Evolutionary conservation across 2,329 filamentous ascomycete genomes (phyloP), one percentile per base, ranked within the genome.

Genomic region (Alternaria triticina): DNA sequence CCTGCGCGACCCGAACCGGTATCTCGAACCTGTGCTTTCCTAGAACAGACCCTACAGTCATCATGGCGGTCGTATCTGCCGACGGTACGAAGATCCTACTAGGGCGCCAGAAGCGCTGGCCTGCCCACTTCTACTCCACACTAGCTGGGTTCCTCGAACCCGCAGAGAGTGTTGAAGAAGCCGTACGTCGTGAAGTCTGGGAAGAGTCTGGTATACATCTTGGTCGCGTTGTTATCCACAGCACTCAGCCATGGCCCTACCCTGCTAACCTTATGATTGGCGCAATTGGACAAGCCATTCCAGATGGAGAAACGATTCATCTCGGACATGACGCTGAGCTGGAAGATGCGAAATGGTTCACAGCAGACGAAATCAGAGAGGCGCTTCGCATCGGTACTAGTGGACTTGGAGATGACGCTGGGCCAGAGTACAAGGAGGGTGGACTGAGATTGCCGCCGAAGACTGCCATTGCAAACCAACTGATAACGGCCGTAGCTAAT

Each of bases 11-110:
- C 1, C 88, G 96, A 57, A 91, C 89, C 43, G 94, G 93, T 25
- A 83, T 99, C 49, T 97, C 94, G 30, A 99, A 99, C 81, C 86
- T 97, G 57, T 91, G 87, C 75, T 98, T 97, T 84, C 95, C 95
- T 3, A 89, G 94, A 54, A 97, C 95, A 2, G 94, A 97, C 73
- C 94, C 94, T 1, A 97, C 93, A 27, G 94, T 98, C 78, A 99
- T 99, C 81, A 94, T 96, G 82, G 95, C 94, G 1, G 90, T 97
- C 11, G 88, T 98, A 30, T 96, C 91, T 57, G 85, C 90, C 54
- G 92, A 96, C 71, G 91, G 91, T 54, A 87, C 90, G 69, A 88
- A 89, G 65, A 82, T 97, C 43, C 87, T 99, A 8, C 90, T 99
- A 1, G 96, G 96, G 40, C 90, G 96, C 13, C 89, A 92, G 75